Percentiles rank a stretch among this genome's conserved stretches.
Evolutionary conservation across 371 early-diverging fungal genomes (phyloP).

Genomic region (Zopfochytrium polystomum): DNA sequence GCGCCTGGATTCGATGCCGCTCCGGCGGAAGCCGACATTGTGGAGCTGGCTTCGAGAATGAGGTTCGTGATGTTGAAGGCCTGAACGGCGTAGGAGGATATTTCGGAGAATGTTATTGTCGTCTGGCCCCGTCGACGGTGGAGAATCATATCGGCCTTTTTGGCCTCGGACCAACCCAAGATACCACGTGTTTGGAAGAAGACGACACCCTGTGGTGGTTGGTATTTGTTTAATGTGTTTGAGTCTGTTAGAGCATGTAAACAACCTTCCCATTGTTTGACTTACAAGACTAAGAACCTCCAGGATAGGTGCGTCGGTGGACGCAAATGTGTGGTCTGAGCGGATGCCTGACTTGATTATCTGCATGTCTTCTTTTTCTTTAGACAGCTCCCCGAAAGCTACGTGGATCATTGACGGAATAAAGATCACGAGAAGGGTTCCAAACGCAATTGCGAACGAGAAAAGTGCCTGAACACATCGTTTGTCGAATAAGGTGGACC

Average conservation of each 20-base stretch:
- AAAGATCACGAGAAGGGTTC: conserved; percentile 1
- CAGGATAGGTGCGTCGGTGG: conserved; percentile 6
- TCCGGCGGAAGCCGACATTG: conserved; percentile 4
- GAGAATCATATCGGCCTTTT: conserved; percentile 7
- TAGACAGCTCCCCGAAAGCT: not conserved
- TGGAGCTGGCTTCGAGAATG: conserved; percentile 6
- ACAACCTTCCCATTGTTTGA: not conserved
- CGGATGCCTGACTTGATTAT: conserved; percentile 13
- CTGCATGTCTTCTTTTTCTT: not conserved
- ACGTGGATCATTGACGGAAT: conserved; percentile 1
- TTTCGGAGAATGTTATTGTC: conserved; percentile 13
- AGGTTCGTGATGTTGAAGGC: conserved; percentile 9
- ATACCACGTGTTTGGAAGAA: conserved; percentile 16
- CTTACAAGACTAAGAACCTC: conserved; percentile 13
- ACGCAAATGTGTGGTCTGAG: conserved; percentile 4
- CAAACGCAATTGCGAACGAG: conserved; percentile 6
- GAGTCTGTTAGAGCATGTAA: not conserved
- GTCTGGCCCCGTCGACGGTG: conserved; percentile 7
- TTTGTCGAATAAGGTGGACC: no score
- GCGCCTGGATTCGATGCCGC: conserved; percentile 1
- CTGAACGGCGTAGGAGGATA: conserved; percentile 8
- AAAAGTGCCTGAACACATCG: conserved; percentile 12
- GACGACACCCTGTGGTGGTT: conserved; percentile 8
- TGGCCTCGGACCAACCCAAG: conserved; percentile 17
- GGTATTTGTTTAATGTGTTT: not conserved